Percentiles rank a stretch among this genome's conserved stretches.
These are phyloP conservation scores for Pyricularia grisea DNA, from an alignment of 2,329 filamentous ascomycete species.

Conservation along the genomic window DNA sequence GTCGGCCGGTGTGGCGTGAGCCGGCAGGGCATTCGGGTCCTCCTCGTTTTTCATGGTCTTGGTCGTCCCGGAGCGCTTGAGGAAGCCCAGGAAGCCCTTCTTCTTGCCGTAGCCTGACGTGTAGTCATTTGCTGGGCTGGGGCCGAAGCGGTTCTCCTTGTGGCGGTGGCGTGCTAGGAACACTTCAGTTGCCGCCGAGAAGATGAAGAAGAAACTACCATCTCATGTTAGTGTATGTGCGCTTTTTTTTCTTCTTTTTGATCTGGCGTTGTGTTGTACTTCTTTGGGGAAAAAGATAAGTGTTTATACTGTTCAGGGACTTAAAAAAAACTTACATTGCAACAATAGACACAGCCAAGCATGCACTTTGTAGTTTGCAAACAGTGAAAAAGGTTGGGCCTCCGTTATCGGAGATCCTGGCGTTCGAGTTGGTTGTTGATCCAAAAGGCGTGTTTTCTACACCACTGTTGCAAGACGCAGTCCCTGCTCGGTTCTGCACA, in stretches of 20 bases:
- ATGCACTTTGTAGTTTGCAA: conserved; percentile 68
- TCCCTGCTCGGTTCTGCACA: conserved; percentile 60
- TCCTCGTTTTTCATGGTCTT: conserved; percentile 10
- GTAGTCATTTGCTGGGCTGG: conserved; percentile 29
- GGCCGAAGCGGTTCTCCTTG: conserved; percentile 29
- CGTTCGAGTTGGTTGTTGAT: conserved; percentile 38
- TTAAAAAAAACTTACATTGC: conserved; percentile 60
- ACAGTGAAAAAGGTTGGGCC: conserved; percentile 30
- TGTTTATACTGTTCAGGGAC: too few relatives aligned
- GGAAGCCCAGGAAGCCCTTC: conserved; percentile 21
- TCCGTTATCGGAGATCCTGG: conserved; percentile 26
- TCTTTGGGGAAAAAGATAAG: too few relatives aligned
- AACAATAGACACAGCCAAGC: conserved; percentile 69
- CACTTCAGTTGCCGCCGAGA: conserved; percentile 16
- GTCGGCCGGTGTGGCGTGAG: conserved; percentile 17
- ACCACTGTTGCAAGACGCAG: conserved; percentile 48
- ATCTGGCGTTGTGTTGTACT: too few relatives aligned
- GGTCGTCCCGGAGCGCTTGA: conserved; percentile 13
- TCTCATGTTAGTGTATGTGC: neutral
- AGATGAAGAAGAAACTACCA: conserved; percentile 20
- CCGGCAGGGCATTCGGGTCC: conserved; percentile 23
- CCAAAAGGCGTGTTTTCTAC: conserved; percentile 62
- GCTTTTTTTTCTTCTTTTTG: neutral
- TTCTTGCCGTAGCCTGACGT: conserved; percentile 24
- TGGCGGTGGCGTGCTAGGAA: conserved; percentile 19